A percentile compares a stretch with the other conserved stretches of the same genome.
These are phyloP conservation scores for Hymenoscyphus fructigenus DNA, from an alignment of 2,329 filamentous ascomycete genomes.

Conservation along the genomic window DNA sequence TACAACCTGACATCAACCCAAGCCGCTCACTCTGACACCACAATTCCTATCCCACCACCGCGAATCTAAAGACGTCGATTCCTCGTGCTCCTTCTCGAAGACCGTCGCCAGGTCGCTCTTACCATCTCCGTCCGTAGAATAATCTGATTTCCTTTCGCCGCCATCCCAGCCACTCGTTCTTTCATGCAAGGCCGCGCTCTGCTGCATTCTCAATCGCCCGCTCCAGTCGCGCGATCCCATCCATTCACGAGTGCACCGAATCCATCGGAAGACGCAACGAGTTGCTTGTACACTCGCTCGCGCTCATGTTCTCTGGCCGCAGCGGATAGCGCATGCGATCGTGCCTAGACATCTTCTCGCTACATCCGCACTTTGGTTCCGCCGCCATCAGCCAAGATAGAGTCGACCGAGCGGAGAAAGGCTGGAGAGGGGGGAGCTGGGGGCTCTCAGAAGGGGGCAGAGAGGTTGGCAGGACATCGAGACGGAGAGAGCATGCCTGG, in stretches of 20 bases:
- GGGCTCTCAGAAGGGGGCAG: conserved; percentile 30
- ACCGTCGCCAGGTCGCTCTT: not conserved
- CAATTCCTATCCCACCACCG: not conserved
- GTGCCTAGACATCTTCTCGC: conserved; percentile 24
- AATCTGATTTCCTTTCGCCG: conserved; percentile 1
- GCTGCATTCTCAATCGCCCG: conserved; percentile 25
- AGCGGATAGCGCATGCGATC: conserved; percentile 34
- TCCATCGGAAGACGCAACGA: conserved; percentile 4
- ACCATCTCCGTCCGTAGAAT: not conserved
- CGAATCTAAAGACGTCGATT: not conserved
- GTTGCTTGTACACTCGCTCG: conserved; percentile 20
- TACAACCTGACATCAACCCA: not conserved
- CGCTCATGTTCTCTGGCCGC: conserved; percentile 32
- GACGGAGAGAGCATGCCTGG: conserved; percentile 48
- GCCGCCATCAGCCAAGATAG: conserved; percentile 36
- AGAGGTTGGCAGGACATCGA: conserved; percentile 26
- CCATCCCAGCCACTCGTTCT: conserved; percentile 24
- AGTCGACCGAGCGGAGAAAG: conserved; percentile 32
- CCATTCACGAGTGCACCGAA: conserved; percentile 4
- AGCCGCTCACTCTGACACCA: not conserved
- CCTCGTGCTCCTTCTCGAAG: not conserved
- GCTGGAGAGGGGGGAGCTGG: conserved; percentile 31
- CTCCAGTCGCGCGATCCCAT: conserved; percentile 17
- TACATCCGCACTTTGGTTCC: conserved; percentile 12
- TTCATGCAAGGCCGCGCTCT: conserved; percentile 34